phyloP scores from a whole-genome alignment of 495 filamentous ascomycete species.

The Trichoderma parareesei region DNA sequence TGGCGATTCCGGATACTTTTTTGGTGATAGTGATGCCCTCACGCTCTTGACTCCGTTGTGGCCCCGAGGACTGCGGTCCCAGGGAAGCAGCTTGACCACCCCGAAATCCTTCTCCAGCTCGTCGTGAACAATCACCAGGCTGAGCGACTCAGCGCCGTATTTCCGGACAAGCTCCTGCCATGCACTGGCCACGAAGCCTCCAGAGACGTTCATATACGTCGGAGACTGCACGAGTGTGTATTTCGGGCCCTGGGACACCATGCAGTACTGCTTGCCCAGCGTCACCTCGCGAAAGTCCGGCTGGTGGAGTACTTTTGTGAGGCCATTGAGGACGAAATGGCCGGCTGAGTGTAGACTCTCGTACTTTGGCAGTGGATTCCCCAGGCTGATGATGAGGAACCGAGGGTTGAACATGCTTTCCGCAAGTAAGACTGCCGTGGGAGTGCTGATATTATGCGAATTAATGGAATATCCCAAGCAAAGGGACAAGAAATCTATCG shows the following conservation, averaged over 20 bases:
- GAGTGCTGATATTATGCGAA: no score
- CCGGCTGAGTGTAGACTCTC: slow-evolving; percentile 76
- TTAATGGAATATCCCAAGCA: no score
- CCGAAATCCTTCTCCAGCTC: slow-evolving; percentile 68
- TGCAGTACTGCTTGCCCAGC: slow-evolving; percentile 31
- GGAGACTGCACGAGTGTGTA: slow-evolving; percentile 63
- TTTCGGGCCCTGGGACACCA: slow-evolving; percentile 33
- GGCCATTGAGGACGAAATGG: slow-evolving; percentile 55
- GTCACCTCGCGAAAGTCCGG: slow-evolving; percentile 37
- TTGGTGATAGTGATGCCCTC: slow-evolving; percentile 37
- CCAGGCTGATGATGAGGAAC: slow-evolving; percentile 42
- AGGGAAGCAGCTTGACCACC: slow-evolving; percentile 45
- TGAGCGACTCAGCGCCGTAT: slow-evolving; percentile 25
- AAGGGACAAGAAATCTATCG: background rate
- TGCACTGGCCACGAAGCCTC: slow-evolving; percentile 42
- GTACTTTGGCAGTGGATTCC: slow-evolving; percentile 46
- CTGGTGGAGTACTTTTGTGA: slow-evolving; percentile 39
- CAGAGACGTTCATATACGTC: slow-evolving; percentile 68
- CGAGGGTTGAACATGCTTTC: slow-evolving; percentile 24
- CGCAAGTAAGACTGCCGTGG: background rate
- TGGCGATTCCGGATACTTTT: slow-evolving; percentile 15
- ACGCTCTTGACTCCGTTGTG: slow-evolving; percentile 76
- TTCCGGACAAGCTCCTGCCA: slow-evolving; percentile 31
- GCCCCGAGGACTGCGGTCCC: slow-evolving; percentile 57
- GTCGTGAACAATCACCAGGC: slow-evolving; percentile 71